Percentiles rank a stretch among this genome's conserved stretches.
Conservation (phyloP, 1,284 basidiomycete genomes). For the Ceratobasidium sp. region DNA sequence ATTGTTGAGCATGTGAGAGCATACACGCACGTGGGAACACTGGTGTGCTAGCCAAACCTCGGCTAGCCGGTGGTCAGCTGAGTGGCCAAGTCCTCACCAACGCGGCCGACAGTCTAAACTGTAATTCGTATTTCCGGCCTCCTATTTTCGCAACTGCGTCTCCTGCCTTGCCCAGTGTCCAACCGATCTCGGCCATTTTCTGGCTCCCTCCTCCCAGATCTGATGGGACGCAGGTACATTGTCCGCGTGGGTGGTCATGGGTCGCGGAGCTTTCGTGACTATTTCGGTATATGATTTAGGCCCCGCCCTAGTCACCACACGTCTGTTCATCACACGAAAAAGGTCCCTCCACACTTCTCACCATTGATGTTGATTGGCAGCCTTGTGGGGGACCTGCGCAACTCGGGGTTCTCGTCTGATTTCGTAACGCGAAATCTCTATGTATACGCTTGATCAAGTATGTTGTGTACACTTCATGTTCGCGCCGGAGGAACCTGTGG, state of each 20-base stretch:
- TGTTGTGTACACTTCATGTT: neutral
- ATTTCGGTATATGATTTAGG: neutral
- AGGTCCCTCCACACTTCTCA: neutral
- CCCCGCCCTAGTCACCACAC: too few species aligned
- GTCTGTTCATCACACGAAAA: too few species aligned
- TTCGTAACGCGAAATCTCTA: neutral
- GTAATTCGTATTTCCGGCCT: neutral
- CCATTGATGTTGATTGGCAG: neutral
- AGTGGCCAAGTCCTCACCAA: neutral
- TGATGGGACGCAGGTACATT: neutral
- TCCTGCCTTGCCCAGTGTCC: neutral
- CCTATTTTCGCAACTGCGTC: neutral
- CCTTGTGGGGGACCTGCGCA: neutral
- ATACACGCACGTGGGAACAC: neutral
- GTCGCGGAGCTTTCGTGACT: constrained; percentile 11
- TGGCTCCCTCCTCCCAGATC: neutral
- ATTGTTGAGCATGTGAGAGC: too few species aligned
- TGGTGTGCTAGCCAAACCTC: neutral
- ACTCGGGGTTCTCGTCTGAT: neutral
- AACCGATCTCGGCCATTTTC: neutral
- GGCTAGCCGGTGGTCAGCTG: neutral
- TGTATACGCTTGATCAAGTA: neutral
- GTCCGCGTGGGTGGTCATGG: constrained; percentile 10
- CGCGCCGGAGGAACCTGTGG: neutral
- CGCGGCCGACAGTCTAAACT: neutral